Evolutionary conservation across 345 rosid genomes (phyloP).

Genomic region (Arabidopsis arenosa): DNA sequence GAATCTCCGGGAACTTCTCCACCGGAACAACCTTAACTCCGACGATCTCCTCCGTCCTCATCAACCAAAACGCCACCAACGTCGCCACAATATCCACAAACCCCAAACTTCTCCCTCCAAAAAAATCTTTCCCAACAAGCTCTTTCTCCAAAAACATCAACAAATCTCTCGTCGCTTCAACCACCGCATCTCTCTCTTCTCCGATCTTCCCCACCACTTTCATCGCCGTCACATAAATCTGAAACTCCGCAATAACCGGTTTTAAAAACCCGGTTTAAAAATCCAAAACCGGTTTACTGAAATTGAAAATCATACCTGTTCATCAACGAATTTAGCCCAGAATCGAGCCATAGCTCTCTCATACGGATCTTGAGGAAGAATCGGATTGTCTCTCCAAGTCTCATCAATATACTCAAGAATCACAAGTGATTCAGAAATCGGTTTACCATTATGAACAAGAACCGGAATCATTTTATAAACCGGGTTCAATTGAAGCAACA

Average conservation of each 20-base stretch:
- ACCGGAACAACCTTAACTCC: conserved; percentile 39
- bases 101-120: conserved; percentile 45
- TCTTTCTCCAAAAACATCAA: conserved; percentile 45
- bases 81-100: conserved; percentile 42
- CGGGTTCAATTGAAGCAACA: conserved; percentile 43
- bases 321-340: conserved; percentile 46
- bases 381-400: conserved; percentile 47
- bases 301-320: conserved; percentile 34
- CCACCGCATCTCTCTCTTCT: conserved; percentile 35
- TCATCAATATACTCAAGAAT: conserved; percentile 59
- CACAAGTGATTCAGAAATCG: conserved; percentile 49
- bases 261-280: neutral
- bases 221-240: conserved; percentile 38
- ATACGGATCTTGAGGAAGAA: conserved; percentile 48
- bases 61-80: conserved; percentile 42
- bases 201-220: conserved; percentile 40
- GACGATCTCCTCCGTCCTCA: conserved; percentile 29
- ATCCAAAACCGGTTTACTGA: conserved; percentile 7
- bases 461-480: conserved; percentile 50
- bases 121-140: conserved; percentile 44
- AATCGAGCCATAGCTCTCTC: conserved; percentile 49
- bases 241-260: neutral
- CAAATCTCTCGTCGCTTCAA: conserved; percentile 36
- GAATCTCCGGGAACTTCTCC: conserved; percentile 33
- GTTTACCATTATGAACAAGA: conserved; percentile 50